Conservation (phyloP, 208 protist genomes). For the Tritrichomonas musculus region DNA sequence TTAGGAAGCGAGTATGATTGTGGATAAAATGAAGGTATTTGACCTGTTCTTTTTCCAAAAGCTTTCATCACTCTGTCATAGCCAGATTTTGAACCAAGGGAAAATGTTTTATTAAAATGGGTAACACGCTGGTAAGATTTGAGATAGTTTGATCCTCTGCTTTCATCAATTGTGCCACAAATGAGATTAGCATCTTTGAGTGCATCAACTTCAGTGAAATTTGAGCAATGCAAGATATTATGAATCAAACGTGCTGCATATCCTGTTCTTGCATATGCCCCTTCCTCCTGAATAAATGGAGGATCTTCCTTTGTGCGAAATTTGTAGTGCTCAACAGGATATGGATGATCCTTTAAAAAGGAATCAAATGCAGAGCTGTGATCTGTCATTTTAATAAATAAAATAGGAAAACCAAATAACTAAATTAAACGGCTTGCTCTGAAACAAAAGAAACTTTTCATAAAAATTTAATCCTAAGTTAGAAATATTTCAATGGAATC, state of each 20-base stretch:
- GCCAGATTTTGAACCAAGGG: not conserved
- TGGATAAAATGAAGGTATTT: constrained; percentile 16
- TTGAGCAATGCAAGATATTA: not conserved
- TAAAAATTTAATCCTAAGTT: too few relatives aligned
- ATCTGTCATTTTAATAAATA: too few relatives aligned
- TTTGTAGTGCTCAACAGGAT: not conserved
- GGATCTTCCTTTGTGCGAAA: not conserved
- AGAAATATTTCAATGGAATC: too few relatives aligned
- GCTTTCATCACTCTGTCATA: not conserved
- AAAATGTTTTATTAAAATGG: constrained; percentile 23
- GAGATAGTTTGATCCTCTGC: too few relatives aligned
- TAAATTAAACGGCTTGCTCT: too few relatives aligned
- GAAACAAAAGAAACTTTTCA: too few relatives aligned
- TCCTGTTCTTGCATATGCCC: not conserved
- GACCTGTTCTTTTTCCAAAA: not conserved
- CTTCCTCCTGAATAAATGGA: not conserved
- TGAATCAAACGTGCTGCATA: constrained; percentile 6
- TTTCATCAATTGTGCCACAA: not conserved
- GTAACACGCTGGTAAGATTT: not conserved
- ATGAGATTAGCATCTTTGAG: not conserved
- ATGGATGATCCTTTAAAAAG: not conserved
- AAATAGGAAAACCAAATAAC: too few relatives aligned
- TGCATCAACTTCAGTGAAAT: not conserved
- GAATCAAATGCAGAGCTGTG: not conserved
- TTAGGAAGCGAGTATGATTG: not conserved